Conservation (phyloP, 176 grass and related monocot species). For the Sorghum bicolor region Sorghum_bicolor_NCBIv3 NC_012870.2:13913001-13913500, state of each 20-base stretch:
- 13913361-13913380: constrained; percentile 73
- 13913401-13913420: constrained; percentile 87
- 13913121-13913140: neutral
- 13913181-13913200: constrained; percentile 64
- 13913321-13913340: constrained; percentile 91
- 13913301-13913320: constrained; percentile 64
- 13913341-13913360: constrained; percentile 83
- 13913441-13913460: constrained; percentile 99
- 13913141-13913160: neutral
- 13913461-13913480: constrained; percentile 88
- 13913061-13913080: neutral
- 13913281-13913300: constrained; percentile 86
- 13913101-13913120: neutral
- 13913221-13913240: constrained; percentile 76
- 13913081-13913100: neutral
- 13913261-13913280: constrained; percentile 66
- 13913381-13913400: constrained; percentile 70
- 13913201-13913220: constrained; percentile 96
- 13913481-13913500: constrained; percentile 65
- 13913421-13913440: constrained; percentile 83
- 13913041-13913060: constrained; percentile 23
- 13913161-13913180: neutral
- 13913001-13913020: constrained; percentile 83
- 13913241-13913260: constrained; percentile 46
- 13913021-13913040: constrained; percentile 94